Base-by-base conservation (phyloP, 163 green algal species). In the Scenedesmus sp. region DNA sequence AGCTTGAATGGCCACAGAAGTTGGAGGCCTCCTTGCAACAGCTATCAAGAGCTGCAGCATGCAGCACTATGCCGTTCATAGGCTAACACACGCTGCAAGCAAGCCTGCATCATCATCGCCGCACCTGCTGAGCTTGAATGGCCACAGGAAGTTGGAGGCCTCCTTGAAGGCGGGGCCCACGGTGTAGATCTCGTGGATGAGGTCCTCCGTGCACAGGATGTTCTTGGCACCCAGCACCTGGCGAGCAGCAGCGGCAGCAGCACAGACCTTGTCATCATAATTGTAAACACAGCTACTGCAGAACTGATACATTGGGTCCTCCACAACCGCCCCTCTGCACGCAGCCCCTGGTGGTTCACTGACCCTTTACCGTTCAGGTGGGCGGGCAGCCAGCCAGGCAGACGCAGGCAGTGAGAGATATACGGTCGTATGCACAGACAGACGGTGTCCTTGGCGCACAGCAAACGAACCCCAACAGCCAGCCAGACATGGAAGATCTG, bases 151-250 rank as follows among this genome's bases (percentile, higher is more conserved):
- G 96, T 99, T 99, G 95, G 95, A 98, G 73, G 95, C 97, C 96
- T 99, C 94, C 96, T 99, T 99, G 98, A 99, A 99, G 93, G 96
- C 92, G 62, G 98, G 98, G 88, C 98, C 98, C 57, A 97, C 96
- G 67, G 96, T 99, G 96, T 95, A 97, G 94, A 99, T 99, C 97
- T 99, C 98, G 93, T 99, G 98, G 23, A 99, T 96, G 64, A 99
- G 96, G 95, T 99, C 98, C 97, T 99, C 98, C 86, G 99, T 95
- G 95, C 98, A 99, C 96, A 99, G 99, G 95, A 99, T 99, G 94
- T 96, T 95, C 93, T 99, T 94, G 95, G 98, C 96, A 93, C 98
- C 98, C 88, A 99, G 96, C 74, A 93, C 93, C 95, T 98, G 90
- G 84, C 66, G 7, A 15, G 7, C 62, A 67, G 3, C 18, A 12